A percentile compares a stretch with the other conserved stretches of the same genome.
Conservation (phyloP, 2,329 filamentous ascomycete genomes). For the Hymenoscyphus infarciens region DNA sequence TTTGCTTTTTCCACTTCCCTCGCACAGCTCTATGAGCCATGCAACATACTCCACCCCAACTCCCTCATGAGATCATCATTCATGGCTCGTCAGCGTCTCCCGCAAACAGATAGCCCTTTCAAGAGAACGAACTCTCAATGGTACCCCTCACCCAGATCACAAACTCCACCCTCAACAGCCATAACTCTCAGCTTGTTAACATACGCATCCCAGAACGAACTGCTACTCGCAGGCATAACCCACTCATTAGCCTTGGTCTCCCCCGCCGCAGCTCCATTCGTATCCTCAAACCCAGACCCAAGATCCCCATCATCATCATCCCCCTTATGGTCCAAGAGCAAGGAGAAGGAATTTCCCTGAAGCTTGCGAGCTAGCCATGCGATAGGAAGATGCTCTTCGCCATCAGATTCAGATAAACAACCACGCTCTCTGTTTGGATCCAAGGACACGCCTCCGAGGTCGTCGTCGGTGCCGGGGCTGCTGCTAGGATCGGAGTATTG, state of each 20-base stretch:
- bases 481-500: not conserved
- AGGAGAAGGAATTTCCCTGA: not conserved
- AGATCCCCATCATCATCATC: not conserved
- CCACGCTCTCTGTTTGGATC: not conserved
- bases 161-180: constrained; percentile 10
- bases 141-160: constrained; percentile 4
- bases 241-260: not conserved
- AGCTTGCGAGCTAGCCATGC: constrained; percentile 4
- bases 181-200: constrained; percentile 10
- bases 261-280: not conserved
- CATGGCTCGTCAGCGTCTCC: not conserved
- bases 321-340: not conserved
- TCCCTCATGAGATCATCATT: not conserved
- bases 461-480: not conserved
- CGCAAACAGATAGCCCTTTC: not conserved
- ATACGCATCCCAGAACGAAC: constrained; percentile 9
- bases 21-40: not conserved
- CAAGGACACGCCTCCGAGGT: not conserved
- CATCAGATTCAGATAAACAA: not conserved
- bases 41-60: not conserved
- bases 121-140: not conserved
- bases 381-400: not conserved
- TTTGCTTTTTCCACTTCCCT: not conserved
- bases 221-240: constrained; percentile 4
- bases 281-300: not conserved